phyloP scores from a whole-genome alignment of 2,329 filamentous ascomycete genomes.

The Fusarium odoratissimum region DNA sequence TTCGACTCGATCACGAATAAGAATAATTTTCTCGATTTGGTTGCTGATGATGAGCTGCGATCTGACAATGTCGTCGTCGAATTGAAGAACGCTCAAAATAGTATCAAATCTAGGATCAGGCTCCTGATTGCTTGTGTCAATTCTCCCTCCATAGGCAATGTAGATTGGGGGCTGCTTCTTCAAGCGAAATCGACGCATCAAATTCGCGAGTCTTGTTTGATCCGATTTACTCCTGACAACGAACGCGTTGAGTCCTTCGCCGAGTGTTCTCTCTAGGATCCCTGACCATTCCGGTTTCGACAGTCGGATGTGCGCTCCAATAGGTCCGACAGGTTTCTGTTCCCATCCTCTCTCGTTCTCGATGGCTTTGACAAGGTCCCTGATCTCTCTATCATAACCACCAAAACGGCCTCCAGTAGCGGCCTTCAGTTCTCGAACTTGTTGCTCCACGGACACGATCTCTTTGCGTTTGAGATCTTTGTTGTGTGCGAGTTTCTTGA shows the following conservation, averaged over 20 bases:
- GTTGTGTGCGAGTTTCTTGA: constrained; percentile 47
- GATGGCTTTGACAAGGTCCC: constrained; percentile 74
- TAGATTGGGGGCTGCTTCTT: constrained; percentile 52
- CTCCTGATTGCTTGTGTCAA: constrained; percentile 65
- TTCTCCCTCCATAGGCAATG: constrained; percentile 52
- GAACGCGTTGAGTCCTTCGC: constrained; percentile 78
- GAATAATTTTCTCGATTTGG: constrained; percentile 83
- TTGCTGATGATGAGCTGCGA: constrained; percentile 87
- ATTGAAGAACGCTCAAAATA: constrained; percentile 81
- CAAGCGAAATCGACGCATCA: constrained; percentile 75
- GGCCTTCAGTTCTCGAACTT: constrained; percentile 63
- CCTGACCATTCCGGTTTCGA: constrained; percentile 84
- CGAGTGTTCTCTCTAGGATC: constrained; percentile 82
- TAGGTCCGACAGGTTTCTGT: constrained; percentile 81
- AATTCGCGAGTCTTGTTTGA: constrained; percentile 71
- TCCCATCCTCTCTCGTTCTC: constrained; percentile 75
- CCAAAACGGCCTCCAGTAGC: constrained; percentile 68
- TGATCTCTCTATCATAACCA: constrained; percentile 73
- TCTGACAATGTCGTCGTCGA: constrained; percentile 82
- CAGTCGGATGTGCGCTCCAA: constrained; percentile 82
- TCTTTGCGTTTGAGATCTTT: constrained; percentile 64
- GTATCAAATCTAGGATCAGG: constrained; percentile 80
- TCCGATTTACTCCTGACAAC: constrained; percentile 84
- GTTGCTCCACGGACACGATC: constrained; percentile 61
- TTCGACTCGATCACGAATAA: constrained; percentile 75